Percentiles rank a stretch among this genome's conserved stretches.
Evolutionary conservation across 805 yeast genomes (phyloP).

Genomic region (Ogataea angusta): DNA sequence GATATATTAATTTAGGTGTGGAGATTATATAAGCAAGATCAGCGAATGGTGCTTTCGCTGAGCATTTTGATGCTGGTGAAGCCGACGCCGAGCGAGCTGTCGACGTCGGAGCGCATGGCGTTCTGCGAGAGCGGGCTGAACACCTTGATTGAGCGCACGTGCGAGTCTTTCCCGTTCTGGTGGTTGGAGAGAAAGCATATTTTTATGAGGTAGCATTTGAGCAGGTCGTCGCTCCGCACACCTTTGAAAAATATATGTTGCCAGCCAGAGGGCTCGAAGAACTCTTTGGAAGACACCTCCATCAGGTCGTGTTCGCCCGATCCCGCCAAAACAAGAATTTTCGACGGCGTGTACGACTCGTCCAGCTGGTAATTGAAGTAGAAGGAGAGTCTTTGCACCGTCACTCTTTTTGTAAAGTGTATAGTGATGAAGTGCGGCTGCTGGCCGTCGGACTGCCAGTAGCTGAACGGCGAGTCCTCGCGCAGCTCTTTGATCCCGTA

Average conservation of each 20-base stretch:
- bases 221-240: slow-evolving; percentile 49
- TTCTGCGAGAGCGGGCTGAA: slow-evolving; percentile 40
- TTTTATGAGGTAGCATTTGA: slow-evolving; percentile 66
- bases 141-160: slow-evolving; percentile 70
- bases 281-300: slow-evolving; percentile 57
- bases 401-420: slow-evolving; percentile 74
- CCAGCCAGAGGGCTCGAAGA: slow-evolving; percentile 78
- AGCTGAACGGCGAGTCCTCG: slow-evolving; percentile 66
- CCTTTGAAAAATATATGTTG: slow-evolving; percentile 58
- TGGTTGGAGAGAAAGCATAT: slow-evolving; percentile 71
- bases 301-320: slow-evolving; percentile 74
- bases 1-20: slow-evolving; percentile 1
- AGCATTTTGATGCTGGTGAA: slow-evolving; percentile 33
- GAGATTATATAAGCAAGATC: slow-evolving; percentile 5
- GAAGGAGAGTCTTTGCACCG: slow-evolving; percentile 62
- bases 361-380: slow-evolving; percentile 71
- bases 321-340: slow-evolving; percentile 64
- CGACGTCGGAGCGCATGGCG: slow-evolving; percentile 22
- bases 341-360: slow-evolving; percentile 90
- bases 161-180: slow-evolving; percentile 96
- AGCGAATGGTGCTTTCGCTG: slow-evolving; percentile 34
- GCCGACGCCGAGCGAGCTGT: slow-evolving; percentile 27
- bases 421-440: slow-evolving; percentile 83
- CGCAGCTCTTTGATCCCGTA: slow-evolving; percentile 69
- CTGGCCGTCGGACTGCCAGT: slow-evolving; percentile 94